Evolutionary conservation across 805 yeast species (phyloP).

Genomic region (Ogataea zsoltii): DNA sequence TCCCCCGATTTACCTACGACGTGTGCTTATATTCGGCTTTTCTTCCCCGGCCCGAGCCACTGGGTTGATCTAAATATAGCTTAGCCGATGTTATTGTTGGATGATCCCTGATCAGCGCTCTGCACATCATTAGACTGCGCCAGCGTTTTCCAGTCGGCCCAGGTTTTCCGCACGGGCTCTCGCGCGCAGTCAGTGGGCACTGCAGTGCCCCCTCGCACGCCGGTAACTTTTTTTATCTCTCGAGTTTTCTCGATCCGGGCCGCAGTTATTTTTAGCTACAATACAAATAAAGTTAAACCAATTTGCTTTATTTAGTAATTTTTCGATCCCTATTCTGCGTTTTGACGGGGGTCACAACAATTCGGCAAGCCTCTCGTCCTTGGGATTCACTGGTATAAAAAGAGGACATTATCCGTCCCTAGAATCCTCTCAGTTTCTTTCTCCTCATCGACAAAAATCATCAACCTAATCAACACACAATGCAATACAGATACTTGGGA

Average conservation of each 20-base stretch:
- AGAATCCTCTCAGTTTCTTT: neutral
- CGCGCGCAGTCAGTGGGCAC: too few relatives aligned
- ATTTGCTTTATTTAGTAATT: slow-evolving; percentile 5
- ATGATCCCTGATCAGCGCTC: neutral
- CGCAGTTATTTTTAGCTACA: slow-evolving; percentile 3
- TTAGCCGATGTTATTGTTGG: slow-evolving; percentile 2
- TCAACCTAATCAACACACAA: slow-evolving; percentile 20
- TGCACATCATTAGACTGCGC: neutral
- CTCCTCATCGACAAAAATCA: neutral
- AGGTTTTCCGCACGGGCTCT: too few relatives aligned
- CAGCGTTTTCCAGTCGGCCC: too few relatives aligned
- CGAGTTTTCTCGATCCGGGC: neutral
- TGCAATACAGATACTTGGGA: slow-evolving; percentile 45
- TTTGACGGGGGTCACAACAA: slow-evolving; percentile 1
- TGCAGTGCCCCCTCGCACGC: too few relatives aligned
- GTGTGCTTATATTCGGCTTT: too few relatives aligned
- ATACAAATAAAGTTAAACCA: neutral
- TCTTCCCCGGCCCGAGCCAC: neutral
- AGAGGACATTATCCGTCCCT: neutral
- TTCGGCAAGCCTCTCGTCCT: neutral
- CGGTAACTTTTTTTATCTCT: neutral
- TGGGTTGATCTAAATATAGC: slow-evolving; percentile 1
- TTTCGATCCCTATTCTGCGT: neutral
- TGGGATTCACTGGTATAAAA: neutral
- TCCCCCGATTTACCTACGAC: too few relatives aligned